Conservation (phyloP, 306 rosid genomes). For the Arachis hypogaea region DNA sequence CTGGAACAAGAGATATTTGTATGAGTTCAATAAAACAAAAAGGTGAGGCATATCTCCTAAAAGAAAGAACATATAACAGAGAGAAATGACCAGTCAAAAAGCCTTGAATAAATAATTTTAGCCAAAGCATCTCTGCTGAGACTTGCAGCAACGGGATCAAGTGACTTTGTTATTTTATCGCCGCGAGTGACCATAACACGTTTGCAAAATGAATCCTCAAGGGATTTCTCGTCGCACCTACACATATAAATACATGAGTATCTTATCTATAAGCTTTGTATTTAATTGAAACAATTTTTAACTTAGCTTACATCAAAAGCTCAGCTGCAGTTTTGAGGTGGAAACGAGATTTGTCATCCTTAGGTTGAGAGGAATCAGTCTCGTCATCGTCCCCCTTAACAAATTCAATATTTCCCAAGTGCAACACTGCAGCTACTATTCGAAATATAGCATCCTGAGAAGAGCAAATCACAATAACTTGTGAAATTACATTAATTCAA, state of each 20-base stretch:
- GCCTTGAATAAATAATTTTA: slow-evolving; percentile 81
- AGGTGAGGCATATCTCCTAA: background rate
- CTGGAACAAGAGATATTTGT: slow-evolving; percentile 50
- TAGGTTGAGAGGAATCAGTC: slow-evolving; percentile 83
- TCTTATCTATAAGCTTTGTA: background rate
- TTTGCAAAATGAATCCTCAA: slow-evolving; percentile 90
- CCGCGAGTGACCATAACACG: slow-evolving; percentile 95
- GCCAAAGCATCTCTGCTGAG: slow-evolving; percentile 91
- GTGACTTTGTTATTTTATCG: slow-evolving; percentile 79
- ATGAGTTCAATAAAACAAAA: slow-evolving; percentile 29
- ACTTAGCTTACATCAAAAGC: slow-evolving; percentile 68
- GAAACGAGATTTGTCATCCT: slow-evolving; percentile 72
- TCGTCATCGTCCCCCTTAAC: slow-evolving; percentile 64
- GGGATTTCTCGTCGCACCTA: slow-evolving; percentile 87
- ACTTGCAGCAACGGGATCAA: slow-evolving; percentile 75
- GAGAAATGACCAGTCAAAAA: slow-evolving; percentile 83
- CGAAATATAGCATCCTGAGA: slow-evolving; percentile 89
- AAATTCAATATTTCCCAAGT: slow-evolving; percentile 91
- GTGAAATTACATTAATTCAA: background rate
- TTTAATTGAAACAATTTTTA: too few species aligned
- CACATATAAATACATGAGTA: slow-evolving; percentile 1
- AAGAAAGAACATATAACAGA: slow-evolving; percentile 8
- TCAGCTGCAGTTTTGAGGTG: slow-evolving; percentile 86
- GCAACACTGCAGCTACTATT: slow-evolving; percentile 89
- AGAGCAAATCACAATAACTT: slow-evolving; percentile 21